Percentiles rank a stretch among this genome's conserved stretches.
Conservation (phyloP, 2,329 filamentous ascomycete species). For the Penicillium sp. region DNA sequence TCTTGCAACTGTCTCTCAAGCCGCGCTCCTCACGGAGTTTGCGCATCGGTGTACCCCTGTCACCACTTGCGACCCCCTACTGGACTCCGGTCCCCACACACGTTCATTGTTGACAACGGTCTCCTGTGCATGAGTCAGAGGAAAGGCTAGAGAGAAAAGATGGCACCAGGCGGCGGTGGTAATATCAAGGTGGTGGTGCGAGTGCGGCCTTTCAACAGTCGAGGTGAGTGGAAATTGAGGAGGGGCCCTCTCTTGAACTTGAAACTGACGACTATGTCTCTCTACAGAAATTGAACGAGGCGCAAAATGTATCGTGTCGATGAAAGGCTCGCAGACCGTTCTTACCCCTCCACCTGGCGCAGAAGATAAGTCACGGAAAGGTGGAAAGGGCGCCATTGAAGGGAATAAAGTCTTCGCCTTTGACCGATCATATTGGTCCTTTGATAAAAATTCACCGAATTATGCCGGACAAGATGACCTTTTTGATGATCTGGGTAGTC, state of each 20-base stretch:
- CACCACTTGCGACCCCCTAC: slow-evolving; percentile 20
- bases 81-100: slow-evolving; percentile 13
- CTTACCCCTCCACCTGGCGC: slow-evolving; percentile 67
- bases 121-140: slow-evolving; percentile 38
- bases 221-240: slow-evolving; percentile 59
- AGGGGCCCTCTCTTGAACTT: neutral
- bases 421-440: slow-evolving; percentile 98
- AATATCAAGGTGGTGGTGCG: slow-evolving; percentile 99
- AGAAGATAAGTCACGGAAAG: slow-evolving; percentile 51
- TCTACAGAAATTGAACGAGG: slow-evolving; percentile 76
- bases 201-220: slow-evolving; percentile 88
- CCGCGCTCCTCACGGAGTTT: slow-evolving; percentile 34
- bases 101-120: slow-evolving; percentile 13
- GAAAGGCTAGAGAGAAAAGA: slow-evolving; percentile 41
- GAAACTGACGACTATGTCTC: slow-evolving; percentile 9
- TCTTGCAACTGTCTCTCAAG: slow-evolving; percentile 19
- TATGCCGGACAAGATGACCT: slow-evolving; percentile 89
- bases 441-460: slow-evolving; percentile 72
- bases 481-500: slow-evolving; percentile 81
- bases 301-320: slow-evolving; percentile 95
- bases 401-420: slow-evolving; percentile 87
- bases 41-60: slow-evolving; percentile 29
- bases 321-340: slow-evolving; percentile 89
- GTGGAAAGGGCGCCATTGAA: slow-evolving; percentile 61
- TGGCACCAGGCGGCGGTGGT: slow-evolving; percentile 73